Evolutionary conservation across 1,284 basidiomycete genomes (phyloP), one percentile per base, ranked within the genome.

Genomic region (Melanopsichium pennsylvanicum): DNA sequence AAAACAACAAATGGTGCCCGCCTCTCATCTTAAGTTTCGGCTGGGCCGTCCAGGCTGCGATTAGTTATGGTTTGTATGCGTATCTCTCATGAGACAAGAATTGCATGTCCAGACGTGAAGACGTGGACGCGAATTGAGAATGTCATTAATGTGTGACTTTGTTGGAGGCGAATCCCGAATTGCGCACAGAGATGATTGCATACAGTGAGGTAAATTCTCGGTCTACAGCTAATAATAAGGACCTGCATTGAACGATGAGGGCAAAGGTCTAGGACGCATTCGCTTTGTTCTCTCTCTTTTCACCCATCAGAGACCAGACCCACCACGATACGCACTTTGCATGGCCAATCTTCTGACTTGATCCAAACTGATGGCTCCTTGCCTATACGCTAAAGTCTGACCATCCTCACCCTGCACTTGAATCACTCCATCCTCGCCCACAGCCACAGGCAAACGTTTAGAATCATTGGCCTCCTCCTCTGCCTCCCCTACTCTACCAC

Each of bases 11-110:
- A 48, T 51, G 39, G 36, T 49, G 18, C 29, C 59, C 91, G 0
- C 91, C 89, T 2, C 66, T 87, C 13, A 87, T 93, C 33, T 89
- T 95, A 34, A 80, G 92, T 1, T 82, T 84, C 1, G 92, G 91
- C 0, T 94, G 92, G 92, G 83, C 78, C 0, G 85, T 86, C 1
- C 61, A 64, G 26, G 49, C 55, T 3, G 5, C 36, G 12, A 34
- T 31, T 0, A 64, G 61, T 32, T 43, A 15, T 3, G 4, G 21
- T 1, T 32, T 64, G 26, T 48, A 50, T 29, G 32, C 10, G 0
- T 36, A 18, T 8, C 41, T 61, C 5, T 56, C 52, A 11, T 56
- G 33, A 33, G 36, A 19, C 19, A 29, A 8, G 13, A 29, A 8
- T 29, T 13, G 27, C 13, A n/a, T n/a, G n/a, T n/a, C n/a, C n/a